phyloP scores from a whole-genome alignment of 768 basidiomycete species.

The Cyathus striatus region DNA sequence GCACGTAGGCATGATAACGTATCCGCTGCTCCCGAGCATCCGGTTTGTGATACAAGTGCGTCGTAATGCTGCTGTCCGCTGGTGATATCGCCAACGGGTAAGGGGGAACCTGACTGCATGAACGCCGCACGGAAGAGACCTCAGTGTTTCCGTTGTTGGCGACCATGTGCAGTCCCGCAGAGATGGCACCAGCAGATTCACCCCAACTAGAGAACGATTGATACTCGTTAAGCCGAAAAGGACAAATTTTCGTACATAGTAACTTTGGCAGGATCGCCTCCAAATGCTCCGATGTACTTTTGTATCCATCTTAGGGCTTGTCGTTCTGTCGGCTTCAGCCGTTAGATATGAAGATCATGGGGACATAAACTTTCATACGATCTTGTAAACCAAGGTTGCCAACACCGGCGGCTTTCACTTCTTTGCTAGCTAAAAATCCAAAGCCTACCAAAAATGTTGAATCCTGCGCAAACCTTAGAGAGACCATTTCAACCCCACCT shows the following conservation, averaged over 20 bases:
- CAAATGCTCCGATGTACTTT: constrained; percentile 48
- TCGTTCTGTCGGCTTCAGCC: constrained; percentile 14
- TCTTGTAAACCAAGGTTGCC: constrained; percentile 26
- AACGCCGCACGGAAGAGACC: constrained; percentile 37
- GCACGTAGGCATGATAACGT: constrained; percentile 38
- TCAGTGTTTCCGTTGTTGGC: constrained; percentile 30
- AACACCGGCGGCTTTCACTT: constrained; percentile 18
- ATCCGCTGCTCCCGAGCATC: constrained; percentile 26
- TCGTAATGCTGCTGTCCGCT: constrained; percentile 34
- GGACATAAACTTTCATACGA: constrained; percentile 14
- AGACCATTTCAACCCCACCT: no score
- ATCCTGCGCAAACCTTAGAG: no score
- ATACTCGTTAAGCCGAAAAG: not conserved
- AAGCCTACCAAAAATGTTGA: constrained; percentile 19
- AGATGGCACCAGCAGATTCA: constrained; percentile 50
- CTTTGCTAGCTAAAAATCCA: constrained; percentile 27
- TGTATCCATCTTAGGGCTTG: constrained; percentile 54
- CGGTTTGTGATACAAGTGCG: constrained; percentile 26
- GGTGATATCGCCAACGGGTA: constrained; percentile 22
- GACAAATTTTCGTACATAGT: constrained; percentile 24
- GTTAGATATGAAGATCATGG: not conserved
- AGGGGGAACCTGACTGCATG: constrained; percentile 38
- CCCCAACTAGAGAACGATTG: constrained; percentile 31
- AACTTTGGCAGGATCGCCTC: constrained; percentile 47
- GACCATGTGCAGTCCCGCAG: constrained; percentile 36